These are phyloP conservation scores for Austroboletus novae-zelandiae DNA, from an alignment of 1,284 basidiomycete species.

Conservation along the genomic window DNA sequence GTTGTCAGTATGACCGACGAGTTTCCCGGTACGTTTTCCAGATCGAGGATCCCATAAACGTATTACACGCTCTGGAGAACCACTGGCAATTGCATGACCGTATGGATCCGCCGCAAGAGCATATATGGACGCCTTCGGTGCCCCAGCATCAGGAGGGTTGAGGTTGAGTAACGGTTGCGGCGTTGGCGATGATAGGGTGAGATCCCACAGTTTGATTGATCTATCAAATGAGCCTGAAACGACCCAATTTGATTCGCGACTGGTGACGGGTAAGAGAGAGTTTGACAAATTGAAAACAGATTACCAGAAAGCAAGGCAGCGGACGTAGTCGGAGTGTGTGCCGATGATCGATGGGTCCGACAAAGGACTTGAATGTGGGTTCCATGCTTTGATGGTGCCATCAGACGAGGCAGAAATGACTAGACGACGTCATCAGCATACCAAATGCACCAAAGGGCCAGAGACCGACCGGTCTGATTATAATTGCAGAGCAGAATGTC, in stretches of 20 bases:
- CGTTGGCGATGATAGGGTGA: constrained; percentile 44
- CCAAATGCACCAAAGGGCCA: background rate
- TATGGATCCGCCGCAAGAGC: constrained; percentile 76
- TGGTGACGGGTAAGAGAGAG: constrained; percentile 31
- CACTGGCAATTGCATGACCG: constrained; percentile 82
- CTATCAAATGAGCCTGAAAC: constrained; percentile 96
- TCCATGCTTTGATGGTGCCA: constrained; percentile 93
- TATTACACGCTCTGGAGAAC: constrained; percentile 88
- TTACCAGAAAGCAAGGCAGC: constrained; percentile 79
- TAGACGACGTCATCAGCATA: constrained; percentile 26
- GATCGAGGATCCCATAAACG: constrained; percentile 91
- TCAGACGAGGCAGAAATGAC: constrained; percentile 96
- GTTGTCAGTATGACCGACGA: constrained; percentile 97
- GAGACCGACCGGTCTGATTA: constrained; percentile 77
- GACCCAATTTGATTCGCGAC: constrained; percentile 78
- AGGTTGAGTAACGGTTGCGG: constrained; percentile 56
- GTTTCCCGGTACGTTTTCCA: constrained; percentile 67
- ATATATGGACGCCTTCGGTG: constrained; percentile 77
- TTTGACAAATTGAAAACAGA: background rate
- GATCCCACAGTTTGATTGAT: constrained; percentile 93
- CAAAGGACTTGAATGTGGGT: constrained; percentile 64
- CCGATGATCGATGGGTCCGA: constrained; percentile 73
- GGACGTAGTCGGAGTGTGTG: constrained; percentile 90
- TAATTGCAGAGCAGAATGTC: constrained; percentile 91
- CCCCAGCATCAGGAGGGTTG: constrained; percentile 56